phyloP scores from a whole-genome alignment of 1,284 basidiomycete genomes.

The Leucoagaricus sp. region DNA sequence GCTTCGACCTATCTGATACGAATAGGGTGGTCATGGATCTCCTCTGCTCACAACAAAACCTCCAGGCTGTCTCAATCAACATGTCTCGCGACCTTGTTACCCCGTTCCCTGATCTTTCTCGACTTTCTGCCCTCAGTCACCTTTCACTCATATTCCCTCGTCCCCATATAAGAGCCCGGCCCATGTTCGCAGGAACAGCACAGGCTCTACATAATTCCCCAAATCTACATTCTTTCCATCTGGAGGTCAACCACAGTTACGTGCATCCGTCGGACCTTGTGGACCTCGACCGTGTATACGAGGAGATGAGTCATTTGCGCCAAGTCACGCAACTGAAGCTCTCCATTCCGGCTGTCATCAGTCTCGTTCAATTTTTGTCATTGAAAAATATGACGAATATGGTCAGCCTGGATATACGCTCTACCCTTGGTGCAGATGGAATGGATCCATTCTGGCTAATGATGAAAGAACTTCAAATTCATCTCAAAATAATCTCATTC shows the following conservation, averaged over 20 bases:
- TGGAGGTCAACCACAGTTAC: background rate
- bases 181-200: background rate
- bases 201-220: constrained; percentile 1
- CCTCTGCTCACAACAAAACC: background rate
- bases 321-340: background rate
- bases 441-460: background rate
- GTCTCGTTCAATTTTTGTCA: background rate
- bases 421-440: background rate
- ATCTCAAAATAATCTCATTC: constrained; percentile 2
- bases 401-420: background rate
- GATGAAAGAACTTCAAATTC: background rate
- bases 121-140: background rate
- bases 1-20: background rate
- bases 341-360: background rate
- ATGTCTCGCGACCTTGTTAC: background rate
- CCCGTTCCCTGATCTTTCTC: background rate
- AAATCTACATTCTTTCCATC: background rate
- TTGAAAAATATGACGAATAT: background rate
- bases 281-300: background rate
- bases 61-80: background rate
- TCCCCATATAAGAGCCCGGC: background rate
- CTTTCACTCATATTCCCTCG: constrained; percentile 3
- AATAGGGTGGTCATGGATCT: background rate
- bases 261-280: background rate
- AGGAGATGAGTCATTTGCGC: background rate